These are phyloP conservation scores for Diaporthe sp. DNA, from an alignment of 2,329 filamentous ascomycete species.

Conservation along the genomic window DNA sequence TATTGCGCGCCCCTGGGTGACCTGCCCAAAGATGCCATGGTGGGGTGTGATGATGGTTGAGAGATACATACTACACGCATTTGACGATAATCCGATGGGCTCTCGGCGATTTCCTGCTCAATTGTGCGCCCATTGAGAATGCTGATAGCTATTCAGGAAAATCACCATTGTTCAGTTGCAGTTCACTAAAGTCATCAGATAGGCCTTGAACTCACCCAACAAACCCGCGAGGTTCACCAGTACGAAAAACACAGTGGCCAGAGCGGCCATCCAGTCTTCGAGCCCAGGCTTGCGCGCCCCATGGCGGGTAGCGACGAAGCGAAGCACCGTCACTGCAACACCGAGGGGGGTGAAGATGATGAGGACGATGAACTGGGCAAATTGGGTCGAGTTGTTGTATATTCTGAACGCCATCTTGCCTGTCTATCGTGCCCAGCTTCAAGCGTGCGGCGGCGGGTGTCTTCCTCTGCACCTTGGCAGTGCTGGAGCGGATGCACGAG, in stretches of 20 bases:
- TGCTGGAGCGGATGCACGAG: too few species aligned
- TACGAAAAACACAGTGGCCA: neutral
- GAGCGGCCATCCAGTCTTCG: neutral
- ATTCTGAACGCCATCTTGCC: too few species aligned
- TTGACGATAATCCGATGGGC: neutral
- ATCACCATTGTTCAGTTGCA: neutral
- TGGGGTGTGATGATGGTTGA: too few species aligned
- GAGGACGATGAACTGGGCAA: neutral
- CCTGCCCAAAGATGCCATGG: too few species aligned
- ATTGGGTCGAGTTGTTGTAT: too few species aligned
- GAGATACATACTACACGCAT: neutral
- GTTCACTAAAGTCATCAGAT: too few species aligned
- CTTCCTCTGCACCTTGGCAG: too few species aligned
- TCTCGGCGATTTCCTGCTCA: neutral
- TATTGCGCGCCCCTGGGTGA: too few species aligned
- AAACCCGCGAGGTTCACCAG: neutral
- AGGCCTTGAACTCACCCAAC: neutral
- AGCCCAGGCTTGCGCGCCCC: neutral
- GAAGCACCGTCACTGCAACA: neutral
- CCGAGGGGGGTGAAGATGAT: neutral
- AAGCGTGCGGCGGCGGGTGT: too few species aligned
- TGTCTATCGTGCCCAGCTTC: too few species aligned
- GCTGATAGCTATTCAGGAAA: neutral
- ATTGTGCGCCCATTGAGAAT: neutral
- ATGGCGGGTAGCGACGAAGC: neutral